phyloP scores from a whole-genome alignment of 2,329 filamentous ascomycete species.

The Neonectria ditissima region DNA sequence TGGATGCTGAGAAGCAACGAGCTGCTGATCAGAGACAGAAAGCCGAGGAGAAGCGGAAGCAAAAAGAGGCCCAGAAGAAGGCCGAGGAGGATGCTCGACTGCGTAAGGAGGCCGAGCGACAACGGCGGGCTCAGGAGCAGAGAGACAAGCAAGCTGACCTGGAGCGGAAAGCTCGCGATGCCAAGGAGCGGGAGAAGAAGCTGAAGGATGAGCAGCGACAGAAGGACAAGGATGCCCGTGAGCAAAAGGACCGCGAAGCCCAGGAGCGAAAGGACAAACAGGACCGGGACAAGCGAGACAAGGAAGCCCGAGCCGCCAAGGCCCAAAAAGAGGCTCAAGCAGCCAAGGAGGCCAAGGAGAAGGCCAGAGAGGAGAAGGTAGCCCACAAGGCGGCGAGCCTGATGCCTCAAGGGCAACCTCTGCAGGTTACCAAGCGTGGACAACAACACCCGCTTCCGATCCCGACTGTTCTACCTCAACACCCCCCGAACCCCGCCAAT shows the following conservation, averaged over 20 bases:
- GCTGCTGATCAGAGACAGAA: constrained; percentile 83
- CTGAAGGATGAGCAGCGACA: constrained; percentile 85
- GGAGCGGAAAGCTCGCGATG: constrained; percentile 79
- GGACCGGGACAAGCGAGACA: constrained; percentile 71
- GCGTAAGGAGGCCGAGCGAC: constrained; percentile 86
- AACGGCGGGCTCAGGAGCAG: constrained; percentile 83
- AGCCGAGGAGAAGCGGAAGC: constrained; percentile 90
- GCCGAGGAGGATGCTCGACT: constrained; percentile 89
- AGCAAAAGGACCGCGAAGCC: constrained; percentile 77
- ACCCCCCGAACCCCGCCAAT: constrained; percentile 66
- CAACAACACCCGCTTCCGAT: constrained; percentile 57
- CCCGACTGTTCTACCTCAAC: constrained; percentile 67
- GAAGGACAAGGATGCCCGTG: constrained; percentile 81
- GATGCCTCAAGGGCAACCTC: constrained; percentile 43
- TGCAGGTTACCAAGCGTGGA: constrained; percentile 53
- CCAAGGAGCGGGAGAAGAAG: constrained; percentile 80
- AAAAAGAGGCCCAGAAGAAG: constrained; percentile 90
- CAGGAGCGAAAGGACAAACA: constrained; percentile 72
- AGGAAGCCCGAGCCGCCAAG: constrained; percentile 66
- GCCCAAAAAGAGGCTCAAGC: constrained; percentile 69
- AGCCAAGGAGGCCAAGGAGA: constrained; percentile 63
- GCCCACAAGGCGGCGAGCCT: constrained; percentile 54
- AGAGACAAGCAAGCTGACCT: constrained; percentile 86
- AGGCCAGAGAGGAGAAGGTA: constrained; percentile 75
- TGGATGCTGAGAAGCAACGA: constrained; percentile 81